phyloP scores from a whole-genome alignment of 208 protist genomes.

The Histomonas meleagridis region DNA sequence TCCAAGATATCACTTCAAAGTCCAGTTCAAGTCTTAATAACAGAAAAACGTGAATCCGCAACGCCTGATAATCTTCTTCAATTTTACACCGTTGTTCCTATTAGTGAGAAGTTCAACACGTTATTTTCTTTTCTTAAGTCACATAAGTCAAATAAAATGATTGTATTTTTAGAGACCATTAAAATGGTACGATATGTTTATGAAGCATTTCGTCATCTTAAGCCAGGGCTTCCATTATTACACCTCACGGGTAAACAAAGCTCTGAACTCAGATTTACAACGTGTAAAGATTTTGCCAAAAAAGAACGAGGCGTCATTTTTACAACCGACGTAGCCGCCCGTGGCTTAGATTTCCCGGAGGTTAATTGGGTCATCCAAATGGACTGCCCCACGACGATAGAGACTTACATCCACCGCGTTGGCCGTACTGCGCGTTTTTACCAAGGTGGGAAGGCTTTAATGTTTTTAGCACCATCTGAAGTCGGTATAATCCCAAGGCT shows the following conservation, averaged over 20 bases:
- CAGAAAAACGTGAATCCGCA: background rate
- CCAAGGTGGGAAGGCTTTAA: slow-evolving; percentile 69
- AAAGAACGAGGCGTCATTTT: slow-evolving; percentile 52
- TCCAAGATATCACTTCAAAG: slow-evolving; percentile 14
- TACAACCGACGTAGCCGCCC: slow-evolving; percentile 58
- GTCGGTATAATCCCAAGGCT: slow-evolving; percentile 49
- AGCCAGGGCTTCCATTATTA: background rate
- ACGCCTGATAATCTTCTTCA: background rate
- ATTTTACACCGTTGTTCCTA: background rate
- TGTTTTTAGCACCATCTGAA: slow-evolving; percentile 72
- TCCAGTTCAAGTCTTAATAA: background rate
- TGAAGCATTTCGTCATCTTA: slow-evolving; percentile 3
- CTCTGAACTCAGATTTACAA: background rate
- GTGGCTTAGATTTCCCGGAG: slow-evolving; percentile 81
- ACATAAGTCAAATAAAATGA: slow-evolving; percentile 23
- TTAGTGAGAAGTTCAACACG: slow-evolving; percentile 16
- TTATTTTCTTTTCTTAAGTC: slow-evolving; percentile 3
- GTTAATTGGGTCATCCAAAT: slow-evolving; percentile 95
- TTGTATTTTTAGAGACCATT: slow-evolving; percentile 33
- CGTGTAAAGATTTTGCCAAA: background rate
- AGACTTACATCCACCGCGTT: slow-evolving; percentile 95
- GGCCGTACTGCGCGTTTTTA: slow-evolving; percentile 73
- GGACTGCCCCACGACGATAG: slow-evolving; percentile 86
- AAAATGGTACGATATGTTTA: slow-evolving; percentile 19
- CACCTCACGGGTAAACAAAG: slow-evolving; percentile 3